Conservation (phyloP, 1,284 basidiomycete species). For the Ganoderma lucidum region DNA sequence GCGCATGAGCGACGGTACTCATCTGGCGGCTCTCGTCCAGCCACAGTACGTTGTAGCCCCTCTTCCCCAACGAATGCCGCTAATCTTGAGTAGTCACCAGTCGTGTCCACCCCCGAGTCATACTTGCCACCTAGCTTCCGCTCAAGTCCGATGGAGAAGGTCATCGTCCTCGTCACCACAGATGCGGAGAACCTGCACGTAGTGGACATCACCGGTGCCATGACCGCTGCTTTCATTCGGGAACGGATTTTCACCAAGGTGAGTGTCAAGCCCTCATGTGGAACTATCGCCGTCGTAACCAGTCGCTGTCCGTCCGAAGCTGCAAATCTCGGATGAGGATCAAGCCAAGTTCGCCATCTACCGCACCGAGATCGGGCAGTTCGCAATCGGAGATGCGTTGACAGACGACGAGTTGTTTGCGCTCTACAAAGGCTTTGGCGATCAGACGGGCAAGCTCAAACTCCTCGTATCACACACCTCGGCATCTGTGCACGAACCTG, state of each 20-base stretch:
- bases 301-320: conserved; percentile 47
- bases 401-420: conserved; percentile 73
- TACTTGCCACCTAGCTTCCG: conserved; percentile 35
- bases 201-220: conserved; percentile 81
- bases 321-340: conserved; percentile 87
- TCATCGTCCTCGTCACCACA: conserved; percentile 78
- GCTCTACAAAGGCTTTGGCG: conserved; percentile 77
- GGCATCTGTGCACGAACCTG: conserved; percentile 63
- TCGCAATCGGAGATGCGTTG: conserved; percentile 76
- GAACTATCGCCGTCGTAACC: conserved; percentile 3
- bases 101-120: conserved; percentile 45
- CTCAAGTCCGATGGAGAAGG: conserved; percentile 48
- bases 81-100: conserved; percentile 51
- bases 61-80: background rate
- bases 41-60: conserved; percentile 48
- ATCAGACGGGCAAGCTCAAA: conserved; percentile 80
- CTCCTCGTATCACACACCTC: conserved; percentile 77
- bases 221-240: conserved; percentile 76
- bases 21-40: conserved; percentile 34
- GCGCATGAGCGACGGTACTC: conserved; percentile 19
- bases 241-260: conserved; percentile 90
- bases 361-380: conserved; percentile 83
- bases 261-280: conserved; percentile 4
- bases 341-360: conserved; percentile 82
- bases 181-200: conserved; percentile 84